Conservation (phyloP, 2,329 filamentous ascomycete genomes). For the Sphaerulina vaccinii region DNA sequence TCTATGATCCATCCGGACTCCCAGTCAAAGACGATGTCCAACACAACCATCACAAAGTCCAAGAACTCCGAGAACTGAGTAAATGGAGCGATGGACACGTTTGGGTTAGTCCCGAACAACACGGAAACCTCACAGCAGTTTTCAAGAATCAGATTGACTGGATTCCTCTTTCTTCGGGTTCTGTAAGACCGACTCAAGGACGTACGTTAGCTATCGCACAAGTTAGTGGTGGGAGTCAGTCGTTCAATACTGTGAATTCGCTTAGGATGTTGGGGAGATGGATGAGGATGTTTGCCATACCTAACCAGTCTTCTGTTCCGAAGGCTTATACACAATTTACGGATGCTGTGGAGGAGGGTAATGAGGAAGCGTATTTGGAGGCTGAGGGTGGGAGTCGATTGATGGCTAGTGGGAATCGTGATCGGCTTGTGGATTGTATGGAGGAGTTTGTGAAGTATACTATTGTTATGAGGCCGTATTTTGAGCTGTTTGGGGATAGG, state of each 20-base stretch:
- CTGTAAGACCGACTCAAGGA: conserved; percentile 65
- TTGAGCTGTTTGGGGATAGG: conserved; percentile 61
- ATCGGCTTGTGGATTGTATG: conserved; percentile 47
- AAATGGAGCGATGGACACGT: conserved; percentile 66
- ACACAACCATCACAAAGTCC: conserved; percentile 59
- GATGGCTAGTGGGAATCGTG: conserved; percentile 29
- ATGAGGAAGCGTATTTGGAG: conserved; percentile 20
- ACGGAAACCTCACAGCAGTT: conserved; percentile 63
- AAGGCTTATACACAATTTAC: conserved; percentile 64
- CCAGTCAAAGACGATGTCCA: conserved; percentile 64
- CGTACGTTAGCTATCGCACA: conserved; percentile 62
- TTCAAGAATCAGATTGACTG: conserved; percentile 72
- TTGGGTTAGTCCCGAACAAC: conserved; percentile 66
- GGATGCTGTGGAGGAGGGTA: conserved; percentile 39
- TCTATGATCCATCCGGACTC: conserved; percentile 59
- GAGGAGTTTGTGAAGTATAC: conserved; percentile 71
- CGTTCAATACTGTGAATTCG: conserved; percentile 66
- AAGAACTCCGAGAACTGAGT: conserved; percentile 61
- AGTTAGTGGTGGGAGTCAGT: conserved; percentile 64
- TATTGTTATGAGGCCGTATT: conserved; percentile 61
- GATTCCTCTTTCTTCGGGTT: conserved; percentile 63
- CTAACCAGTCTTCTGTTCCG: conserved; percentile 65
- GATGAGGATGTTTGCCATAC: conserved; percentile 51
- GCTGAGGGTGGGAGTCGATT: conserved; percentile 32
- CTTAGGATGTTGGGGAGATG: conserved; percentile 65